Conservation (phyloP, 2,329 filamentous ascomycete genomes). For the Ilyonectria robusta region DNA sequence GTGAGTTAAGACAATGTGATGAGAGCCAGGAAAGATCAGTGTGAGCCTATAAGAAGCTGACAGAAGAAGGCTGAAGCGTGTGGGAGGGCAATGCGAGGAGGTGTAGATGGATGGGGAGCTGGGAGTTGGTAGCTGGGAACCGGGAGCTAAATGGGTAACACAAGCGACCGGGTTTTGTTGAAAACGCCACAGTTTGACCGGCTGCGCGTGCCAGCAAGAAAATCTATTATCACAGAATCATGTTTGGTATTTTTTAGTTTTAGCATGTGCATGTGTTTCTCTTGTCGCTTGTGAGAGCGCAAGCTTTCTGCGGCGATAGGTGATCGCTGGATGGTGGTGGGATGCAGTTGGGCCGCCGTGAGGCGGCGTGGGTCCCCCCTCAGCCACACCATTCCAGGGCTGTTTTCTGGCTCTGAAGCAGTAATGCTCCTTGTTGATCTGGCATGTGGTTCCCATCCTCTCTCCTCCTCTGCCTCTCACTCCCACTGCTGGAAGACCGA, state of each 20-base stretch:
- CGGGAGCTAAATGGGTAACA: background rate
- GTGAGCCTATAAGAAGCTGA: background rate
- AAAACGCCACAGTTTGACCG: constrained; percentile 40
- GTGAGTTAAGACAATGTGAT: background rate
- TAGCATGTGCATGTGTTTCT: constrained; percentile 24
- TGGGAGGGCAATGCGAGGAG: constrained; percentile 9
- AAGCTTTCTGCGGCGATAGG: background rate
- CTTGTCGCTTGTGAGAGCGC: constrained; percentile 3
- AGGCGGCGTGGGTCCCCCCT: constrained; percentile 40
- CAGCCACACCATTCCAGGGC: constrained; percentile 39
- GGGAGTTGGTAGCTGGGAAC: constrained; percentile 15
- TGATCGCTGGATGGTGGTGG: constrained; percentile 28
- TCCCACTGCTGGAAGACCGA: background rate
- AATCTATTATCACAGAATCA: constrained; percentile 12
- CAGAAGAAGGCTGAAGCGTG: background rate
- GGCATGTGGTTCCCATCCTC: constrained; percentile 41
- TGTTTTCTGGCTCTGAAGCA: too few relatives aligned
- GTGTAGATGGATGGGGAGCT: constrained; percentile 10
- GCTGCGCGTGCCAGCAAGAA: constrained; percentile 19
- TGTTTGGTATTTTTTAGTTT: constrained; percentile 5
- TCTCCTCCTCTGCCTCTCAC: background rate
- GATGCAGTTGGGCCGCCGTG: constrained; percentile 39
- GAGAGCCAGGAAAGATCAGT: background rate
- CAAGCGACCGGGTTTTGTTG: constrained; percentile 8
- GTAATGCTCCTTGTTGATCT: constrained; percentile 36